Base-by-base conservation (phyloP, 2,329 filamentous ascomycete genomes). In the Hyphodiscus sp. region DNA sequence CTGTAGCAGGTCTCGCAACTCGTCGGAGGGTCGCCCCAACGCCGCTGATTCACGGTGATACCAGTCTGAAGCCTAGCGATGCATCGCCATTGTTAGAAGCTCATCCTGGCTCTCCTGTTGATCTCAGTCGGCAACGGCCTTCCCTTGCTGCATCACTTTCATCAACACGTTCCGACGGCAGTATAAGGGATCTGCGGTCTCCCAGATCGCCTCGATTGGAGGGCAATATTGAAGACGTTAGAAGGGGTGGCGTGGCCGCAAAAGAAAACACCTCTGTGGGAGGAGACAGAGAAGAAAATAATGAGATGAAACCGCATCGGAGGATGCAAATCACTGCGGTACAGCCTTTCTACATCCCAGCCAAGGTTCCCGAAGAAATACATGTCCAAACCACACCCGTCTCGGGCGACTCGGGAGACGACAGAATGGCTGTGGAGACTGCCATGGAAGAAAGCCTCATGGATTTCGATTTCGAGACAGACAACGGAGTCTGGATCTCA, bases 101-200 rank as follows among this genome's bases (percentile, higher is more conserved):
- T 50, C 64, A 66, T 57, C 64, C 65, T 58, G 65, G 65, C 53
- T 67, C 64, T 42, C 61, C 65, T 44, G 63, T 67, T 41, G 63
- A 67, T 50, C 53, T 66, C 45, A 61, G 55, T 51, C 55, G 58
- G 45, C 59, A 58, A 45, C 60, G 64, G 20, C 61, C 64, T 30
- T 63, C 63, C 46, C 33, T 62, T 23, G 47, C 62, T 49, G 51
- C 59, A 44, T 57, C 60, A 47, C 50, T 64, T 47, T 51, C 56
- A 54, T 56, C 59, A 49, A 56, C 60, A 49, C 58, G 60, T 58
- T 63, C 63, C 53, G 52, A 60, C 53, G 62, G 60, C 42, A 61
- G 52, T 47, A 57, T 61, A 50, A 52, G 55, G 51, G 59, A 61
- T 48, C 46, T 62, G 50, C 56, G 56, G 46, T 61, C 57, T 58